Percentiles rank a stretch among this genome's conserved stretches.
phyloP scores from a whole-genome alignment of 108 stramenopile species.

The Conticribra guillardii region DNA sequence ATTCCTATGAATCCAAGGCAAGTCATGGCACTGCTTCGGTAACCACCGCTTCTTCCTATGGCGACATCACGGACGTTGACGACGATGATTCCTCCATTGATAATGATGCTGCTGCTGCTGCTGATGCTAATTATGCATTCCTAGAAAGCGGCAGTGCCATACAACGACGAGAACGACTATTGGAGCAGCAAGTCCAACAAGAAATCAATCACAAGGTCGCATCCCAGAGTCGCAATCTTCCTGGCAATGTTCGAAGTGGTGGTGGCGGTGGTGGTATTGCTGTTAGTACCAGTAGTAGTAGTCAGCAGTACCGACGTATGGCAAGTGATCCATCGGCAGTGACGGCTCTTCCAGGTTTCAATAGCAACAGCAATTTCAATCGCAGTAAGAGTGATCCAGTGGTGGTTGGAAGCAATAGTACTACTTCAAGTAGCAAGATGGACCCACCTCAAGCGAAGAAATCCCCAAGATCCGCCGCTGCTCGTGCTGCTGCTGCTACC shows the following conservation, averaged over 20 bases:
- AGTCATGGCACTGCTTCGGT: neutral
- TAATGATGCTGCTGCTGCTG: too few species aligned
- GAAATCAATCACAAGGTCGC: too few species aligned
- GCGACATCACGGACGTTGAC: neutral
- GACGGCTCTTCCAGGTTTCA: too few species aligned
- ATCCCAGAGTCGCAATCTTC: too few species aligned
- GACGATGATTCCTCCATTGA: neutral
- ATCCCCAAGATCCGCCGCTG: neutral
- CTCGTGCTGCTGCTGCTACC: neutral
- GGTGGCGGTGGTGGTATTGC: too few species aligned
- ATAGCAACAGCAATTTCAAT: too few species aligned
- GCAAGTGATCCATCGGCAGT: neutral
- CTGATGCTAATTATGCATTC: neutral
- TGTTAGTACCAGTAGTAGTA: neutral
- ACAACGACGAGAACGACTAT: neutral
- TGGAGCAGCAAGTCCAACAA: neutral
- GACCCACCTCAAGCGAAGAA: neutral
- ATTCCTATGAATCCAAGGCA: neutral
- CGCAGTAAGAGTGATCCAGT: neutral
- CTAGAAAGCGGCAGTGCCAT: neutral
- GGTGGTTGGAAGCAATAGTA: neutral
- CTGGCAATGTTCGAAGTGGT: too few species aligned
- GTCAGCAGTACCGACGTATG: neutral
- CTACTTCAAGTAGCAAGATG: neutral
- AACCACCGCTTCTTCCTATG: neutral